Conservation (phyloP, 1,284 basidiomycete genomes). For the Microbotryum scabiosae region DNA sequence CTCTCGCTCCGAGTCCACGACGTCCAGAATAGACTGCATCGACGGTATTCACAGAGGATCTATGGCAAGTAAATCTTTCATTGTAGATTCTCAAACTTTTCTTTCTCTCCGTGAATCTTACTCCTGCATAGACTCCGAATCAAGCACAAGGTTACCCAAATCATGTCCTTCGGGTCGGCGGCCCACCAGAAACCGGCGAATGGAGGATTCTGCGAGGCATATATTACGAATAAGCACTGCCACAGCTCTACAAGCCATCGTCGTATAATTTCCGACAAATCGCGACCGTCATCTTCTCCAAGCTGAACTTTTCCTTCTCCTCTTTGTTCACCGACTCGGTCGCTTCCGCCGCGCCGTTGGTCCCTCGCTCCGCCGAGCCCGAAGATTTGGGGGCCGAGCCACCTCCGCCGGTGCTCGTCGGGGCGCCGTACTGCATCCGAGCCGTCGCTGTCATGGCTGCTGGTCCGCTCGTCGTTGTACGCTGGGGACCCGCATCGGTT, state of each 20-base stretch:
- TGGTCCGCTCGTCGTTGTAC: neutral
- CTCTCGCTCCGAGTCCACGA: no score
- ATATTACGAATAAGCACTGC: neutral
- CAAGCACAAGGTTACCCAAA: no score
- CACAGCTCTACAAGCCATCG: conserved; percentile 54
- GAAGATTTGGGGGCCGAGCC: neutral
- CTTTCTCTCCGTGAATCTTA: no score
- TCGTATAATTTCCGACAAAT: conserved; percentile 67
- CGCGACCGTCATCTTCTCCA: conserved; percentile 68
- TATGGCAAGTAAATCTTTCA: no score
- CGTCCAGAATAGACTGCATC: no score
- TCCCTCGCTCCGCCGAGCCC: neutral
- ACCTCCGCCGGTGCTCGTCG: neutral
- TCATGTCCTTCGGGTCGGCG: no score
- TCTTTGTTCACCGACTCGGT: neutral
- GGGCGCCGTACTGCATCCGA: conserved; percentile 27
- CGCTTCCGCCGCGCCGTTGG: neutral
- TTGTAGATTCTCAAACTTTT: no score
- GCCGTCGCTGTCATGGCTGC: conserved; percentile 13
- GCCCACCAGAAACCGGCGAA: no score
- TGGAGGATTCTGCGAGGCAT: no score
- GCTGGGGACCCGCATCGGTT: neutral
- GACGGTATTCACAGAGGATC: no score
- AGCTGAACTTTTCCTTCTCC: conserved; percentile 44
- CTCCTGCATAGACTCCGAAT: no score